Base-by-base conservation (phyloP, 1,284 basidiomycete species). In the Tilletia setariae region DNA sequence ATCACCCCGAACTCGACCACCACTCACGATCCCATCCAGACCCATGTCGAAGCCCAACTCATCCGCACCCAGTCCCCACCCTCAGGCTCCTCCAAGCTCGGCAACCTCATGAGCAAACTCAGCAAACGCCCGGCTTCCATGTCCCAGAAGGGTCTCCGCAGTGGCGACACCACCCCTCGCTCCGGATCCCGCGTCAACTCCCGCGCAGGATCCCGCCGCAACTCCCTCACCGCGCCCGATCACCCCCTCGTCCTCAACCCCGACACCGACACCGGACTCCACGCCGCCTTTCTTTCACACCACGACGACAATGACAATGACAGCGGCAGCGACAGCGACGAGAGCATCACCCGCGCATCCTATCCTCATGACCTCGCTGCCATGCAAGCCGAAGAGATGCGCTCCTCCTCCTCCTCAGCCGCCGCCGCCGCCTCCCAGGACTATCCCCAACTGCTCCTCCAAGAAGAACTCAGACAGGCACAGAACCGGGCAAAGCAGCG, bases 51-150 rank as follows among this genome's bases (percentile, higher is more conserved):
- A n/a, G n/a, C n/a, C n/a, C n/a, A n/a, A n/a, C n/a, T n/a, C n/a
- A n/a, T n/a, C n/a, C n/a, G n/a, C n/a, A n/a, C n/a, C n/a, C n/a
- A n/a, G n/a, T 46, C 44, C 44, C 44, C 13, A 15, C 8, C 47
- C 25, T 59, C 53, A 13, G 16, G 23, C 9, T 11, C 21, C n/a
- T 30, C 21, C 16, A 23, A 30, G 25, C 53, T 59, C 23, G 32
- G n/a, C 53, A 59, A 21, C 9, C 53, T 59, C 21, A 59, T 59
- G 8, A 59, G 25, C 53, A 59, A 59, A 30, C 53, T 59, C 53
- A 30, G 53, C 9, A 25, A 30, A 9, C 53, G 53, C n/a, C 15
- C 53, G 47, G 47, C n/a, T 19, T 49, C 47, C 9, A 21, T 23
- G 9, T 8, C 9, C 47, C n/a, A 49, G n/a, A n/a, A 19, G 9